These are phyloP conservation scores for Debaryomyces hansenii DNA, from an alignment of 805 yeast species.

Conservation along the genomic window DNA sequence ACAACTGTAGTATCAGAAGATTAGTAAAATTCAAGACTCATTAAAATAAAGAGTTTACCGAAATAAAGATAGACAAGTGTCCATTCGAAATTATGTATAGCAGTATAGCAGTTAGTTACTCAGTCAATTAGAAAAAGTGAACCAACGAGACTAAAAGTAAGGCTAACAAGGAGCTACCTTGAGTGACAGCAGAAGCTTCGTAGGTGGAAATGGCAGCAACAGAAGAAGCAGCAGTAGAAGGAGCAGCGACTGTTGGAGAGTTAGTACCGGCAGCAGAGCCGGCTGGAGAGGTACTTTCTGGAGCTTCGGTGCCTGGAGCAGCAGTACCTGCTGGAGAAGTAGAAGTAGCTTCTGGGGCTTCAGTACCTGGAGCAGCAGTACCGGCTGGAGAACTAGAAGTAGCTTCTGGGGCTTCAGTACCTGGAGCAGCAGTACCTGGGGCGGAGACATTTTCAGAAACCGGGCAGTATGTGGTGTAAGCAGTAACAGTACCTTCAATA, in stretches of 20 bases:
- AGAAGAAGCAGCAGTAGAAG: constrained; percentile 4
- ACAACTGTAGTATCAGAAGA: too few relatives aligned
- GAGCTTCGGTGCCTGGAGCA: constrained; percentile 12
- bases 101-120: too few relatives aligned
- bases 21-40: too few relatives aligned
- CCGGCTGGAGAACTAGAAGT: constrained; percentile 11
- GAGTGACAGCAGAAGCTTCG: constrained; percentile 13
- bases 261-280: constrained; percentile 1
- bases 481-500: constrained; percentile 13
- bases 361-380: constrained; percentile 9
- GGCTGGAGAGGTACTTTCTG: constrained; percentile 1
- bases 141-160: constrained; percentile 30
- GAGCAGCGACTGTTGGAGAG: neutral
- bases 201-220: constrained; percentile 10
- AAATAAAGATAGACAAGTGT: too few relatives aligned
- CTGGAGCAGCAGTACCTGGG: constrained; percentile 14
- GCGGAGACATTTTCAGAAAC: constrained; percentile 17
- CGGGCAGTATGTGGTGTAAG: constrained; percentile 12
- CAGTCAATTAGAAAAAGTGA: constrained; percentile 24
- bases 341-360: constrained; percentile 13
- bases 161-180: constrained; percentile 22
- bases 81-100: too few relatives aligned
- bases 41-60: too few relatives aligned
- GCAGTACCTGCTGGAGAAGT: constrained; percentile 13
- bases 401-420: constrained; percentile 4